These are phyloP conservation scores for Fusarium brevicatenulatum DNA, from an alignment of 2,329 filamentous ascomycete genomes.

Conservation along the genomic window DNA sequence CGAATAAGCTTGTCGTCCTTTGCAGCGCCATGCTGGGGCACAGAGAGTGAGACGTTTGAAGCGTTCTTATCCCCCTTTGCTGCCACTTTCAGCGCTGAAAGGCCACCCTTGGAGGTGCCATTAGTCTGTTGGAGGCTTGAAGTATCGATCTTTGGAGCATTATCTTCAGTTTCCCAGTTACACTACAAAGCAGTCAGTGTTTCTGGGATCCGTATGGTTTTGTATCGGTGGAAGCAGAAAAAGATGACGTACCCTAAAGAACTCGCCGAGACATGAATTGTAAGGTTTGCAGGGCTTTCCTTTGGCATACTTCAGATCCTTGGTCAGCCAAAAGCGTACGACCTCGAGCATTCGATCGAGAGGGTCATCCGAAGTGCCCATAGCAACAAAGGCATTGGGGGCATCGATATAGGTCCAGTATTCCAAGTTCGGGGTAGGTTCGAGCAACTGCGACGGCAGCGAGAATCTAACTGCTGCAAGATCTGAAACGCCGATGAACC, in stretches of 20 bases:
- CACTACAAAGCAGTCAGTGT: constrained; percentile 65
- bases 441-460: constrained; percentile 91
- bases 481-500: constrained; percentile 95
- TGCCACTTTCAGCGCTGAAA: constrained; percentile 60
- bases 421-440: constrained; percentile 96
- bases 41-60: constrained; percentile 61
- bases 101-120: constrained; percentile 53
- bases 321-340: constrained; percentile 97
- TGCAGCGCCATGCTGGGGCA: constrained; percentile 59
- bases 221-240: not conserved
- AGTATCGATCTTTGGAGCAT: constrained; percentile 72
- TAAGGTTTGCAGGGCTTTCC: constrained; percentile 99
- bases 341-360: constrained; percentile 95
- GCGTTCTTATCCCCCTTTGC: constrained; percentile 57
- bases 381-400: constrained; percentile 85
- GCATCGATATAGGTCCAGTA: constrained; percentile 99
- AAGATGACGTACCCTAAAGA: constrained; percentile 79
- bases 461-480: constrained; percentile 97
- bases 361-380: constrained; percentile 89
- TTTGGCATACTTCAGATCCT: constrained; percentile 98
- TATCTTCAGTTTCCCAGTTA: constrained; percentile 92
- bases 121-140: constrained; percentile 50
- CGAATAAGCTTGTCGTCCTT: constrained; percentile 68
- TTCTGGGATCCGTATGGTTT: not conserved
- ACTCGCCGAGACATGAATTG: constrained; percentile 96